Evolutionary conservation across 805 yeast genomes (phyloP).

Genomic region (Ogataea methylovora): DNA sequence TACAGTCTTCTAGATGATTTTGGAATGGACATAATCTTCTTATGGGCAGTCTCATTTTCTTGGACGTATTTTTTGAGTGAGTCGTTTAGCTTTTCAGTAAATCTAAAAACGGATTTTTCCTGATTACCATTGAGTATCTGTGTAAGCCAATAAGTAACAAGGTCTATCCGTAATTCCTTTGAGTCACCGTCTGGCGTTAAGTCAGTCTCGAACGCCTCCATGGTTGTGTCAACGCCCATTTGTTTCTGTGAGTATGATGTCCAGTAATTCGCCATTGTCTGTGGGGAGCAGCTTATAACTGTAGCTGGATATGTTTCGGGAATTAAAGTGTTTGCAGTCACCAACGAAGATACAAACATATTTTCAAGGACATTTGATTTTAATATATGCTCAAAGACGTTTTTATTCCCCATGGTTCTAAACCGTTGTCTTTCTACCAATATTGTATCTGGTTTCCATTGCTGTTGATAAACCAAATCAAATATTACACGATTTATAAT

Average conservation of each 20-base stretch:
- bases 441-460: slow-evolving; percentile 29
- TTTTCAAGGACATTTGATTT: slow-evolving; percentile 48
- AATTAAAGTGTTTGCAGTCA: slow-evolving; percentile 6
- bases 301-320: slow-evolving; percentile 5
- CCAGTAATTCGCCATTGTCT: slow-evolving; percentile 26
- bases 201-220: slow-evolving; percentile 1
- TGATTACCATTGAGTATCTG: no score
- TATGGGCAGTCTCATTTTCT: no score
- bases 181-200: no score
- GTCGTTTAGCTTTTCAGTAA: no score
- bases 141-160: slow-evolving; percentile 21
- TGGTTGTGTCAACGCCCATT: background rate
- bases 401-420: slow-evolving; percentile 38
- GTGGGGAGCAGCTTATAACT: slow-evolving; percentile 18
- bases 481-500: slow-evolving; percentile 14
- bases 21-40: no score
- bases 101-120: no score
- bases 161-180: slow-evolving; percentile 16
- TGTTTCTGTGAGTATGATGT: slow-evolving; percentile 1
- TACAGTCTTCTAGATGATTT: no score
- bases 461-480: slow-evolving; percentile 9
- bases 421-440: slow-evolving; percentile 52
- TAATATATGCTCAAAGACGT: slow-evolving; percentile 43
- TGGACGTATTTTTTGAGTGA: no score
- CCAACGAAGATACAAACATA: slow-evolving; percentile 27